Evolutionary conservation across 2,329 filamentous ascomycete species (phyloP), one percentile per base, ranked within the genome.

Genomic region (Aspergillus sp.): DNA sequence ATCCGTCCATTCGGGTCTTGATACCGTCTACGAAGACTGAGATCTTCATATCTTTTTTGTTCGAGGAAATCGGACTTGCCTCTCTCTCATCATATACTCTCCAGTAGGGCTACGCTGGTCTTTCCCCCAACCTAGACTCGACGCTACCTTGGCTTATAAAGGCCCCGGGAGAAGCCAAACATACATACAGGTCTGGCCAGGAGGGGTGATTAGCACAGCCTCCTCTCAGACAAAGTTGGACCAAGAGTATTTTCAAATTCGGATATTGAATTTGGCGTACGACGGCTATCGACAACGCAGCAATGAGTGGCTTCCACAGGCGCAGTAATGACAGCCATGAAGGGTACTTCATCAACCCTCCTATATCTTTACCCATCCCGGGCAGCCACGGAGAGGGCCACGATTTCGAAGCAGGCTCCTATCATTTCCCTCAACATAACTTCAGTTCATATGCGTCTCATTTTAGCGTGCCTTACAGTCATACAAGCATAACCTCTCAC

Each of bases 241-340:
- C 46, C 46, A 37, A 19, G 6, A n/a, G 13, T 48, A 33, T 19
- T n/a, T 27, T 6, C 22, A 7, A 13, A 9, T 47, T 8, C 15
- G 24, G 15, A 17, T 47, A 47, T 19, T 34, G 9, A 27, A 20
- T 17, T 19, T 12, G 8, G 15, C 15, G 13, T 37, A 24, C 22
- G 27, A 37, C 17, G 15, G 19, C 27, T 30, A 27, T 20, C 7
- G 33, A 12, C 37, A 9, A 54, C 11, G 13, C 33, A 49, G 59
- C 24, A 33, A 77, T 78, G 75, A 75, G 71, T 64, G 72, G 69
- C 46, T 77, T 74, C 68, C 68, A 70, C 58, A 73, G 72, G 63
- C 74, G 74, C 62, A 64, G 62, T 60, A 70, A 67, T 61, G 72
- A 76, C 52, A 72, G 71, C 39, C 68, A 70, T 40, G 71, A 73